Percentiles rank a stretch among this genome's conserved stretches.
Evolutionary conservation across 805 yeast genomes (phyloP).

Genomic region (Lipomyces lipofer): DNA sequence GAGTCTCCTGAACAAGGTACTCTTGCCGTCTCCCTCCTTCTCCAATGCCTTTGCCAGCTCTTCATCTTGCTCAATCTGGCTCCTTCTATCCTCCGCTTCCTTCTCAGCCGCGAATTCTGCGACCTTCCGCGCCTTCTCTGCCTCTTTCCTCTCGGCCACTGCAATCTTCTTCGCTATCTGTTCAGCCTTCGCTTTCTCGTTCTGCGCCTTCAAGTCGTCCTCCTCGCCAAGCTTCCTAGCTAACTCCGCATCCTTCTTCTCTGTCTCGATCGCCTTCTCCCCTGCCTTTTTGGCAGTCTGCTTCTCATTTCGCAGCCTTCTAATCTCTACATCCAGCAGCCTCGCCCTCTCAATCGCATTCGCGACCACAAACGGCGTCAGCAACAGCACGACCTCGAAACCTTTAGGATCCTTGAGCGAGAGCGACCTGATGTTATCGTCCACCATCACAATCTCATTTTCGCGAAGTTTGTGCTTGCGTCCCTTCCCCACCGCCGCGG

Average conservation of each 20-base stretch:
- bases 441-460: neutral
- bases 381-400: neutral
- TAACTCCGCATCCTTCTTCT: neutral
- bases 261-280: neutral
- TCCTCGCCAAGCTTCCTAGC: neutral
- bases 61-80: too few relatives aligned
- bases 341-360: neutral
- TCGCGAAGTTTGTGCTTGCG: too few relatives aligned
- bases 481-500: neutral
- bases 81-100: too few relatives aligned
- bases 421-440: slow-evolving; percentile 1
- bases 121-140: too few relatives aligned
- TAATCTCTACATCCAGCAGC: neutral
- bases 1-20: too few relatives aligned
- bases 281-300: neutral
- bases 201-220: neutral
- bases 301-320: neutral
- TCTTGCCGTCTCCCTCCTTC: neutral
- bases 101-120: too few relatives aligned
- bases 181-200: neutral
- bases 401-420: neutral
- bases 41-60: neutral
- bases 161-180: neutral
- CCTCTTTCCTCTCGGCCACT: neutral
- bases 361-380: neutral